Base-by-base conservation (phyloP, 2,329 filamentous ascomycete genomes). In the Pseudogymnoascus sp. region DNA sequence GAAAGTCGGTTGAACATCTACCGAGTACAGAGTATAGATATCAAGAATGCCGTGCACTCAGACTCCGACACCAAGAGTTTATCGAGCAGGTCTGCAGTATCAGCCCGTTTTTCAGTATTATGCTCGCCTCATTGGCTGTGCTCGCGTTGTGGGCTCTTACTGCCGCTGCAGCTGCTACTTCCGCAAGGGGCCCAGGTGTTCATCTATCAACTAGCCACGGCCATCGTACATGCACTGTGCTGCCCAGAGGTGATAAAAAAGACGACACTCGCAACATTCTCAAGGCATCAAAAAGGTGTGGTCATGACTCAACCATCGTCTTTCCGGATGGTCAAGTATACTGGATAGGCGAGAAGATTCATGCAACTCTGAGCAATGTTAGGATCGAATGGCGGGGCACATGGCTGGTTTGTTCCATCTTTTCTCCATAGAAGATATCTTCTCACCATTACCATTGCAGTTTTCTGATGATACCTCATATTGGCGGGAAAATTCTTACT, bases 401-500 rank as follows among this genome's bases (percentile, higher is more conserved):
- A 9, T 33, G 9, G 30, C 30, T 33, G 9, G 30, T 33, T 33
- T 33, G 30, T 33, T 33, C 30, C 30, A 7, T 9, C 7, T 9
- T 33, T 33, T 33, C 9, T 33, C 9, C 2, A 33, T 33, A 33
- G 9, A 33, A 9, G 25, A 43, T 3, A n/a, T 28, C 6, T 62
- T 28, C 50, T 59, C 9, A 30, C 12, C 37, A 14, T 62, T 77
- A 74, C 75, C 30, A 33, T 7, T 33, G 9, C 9, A 33, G 30
- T 80, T 63, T 80, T 80, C 78, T 1, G 74, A 78, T 53, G 72
- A 83, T 66, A 70, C 82, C n/a, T 68, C 69, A 15, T 82, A 82
- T 69, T 83, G 81, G 81, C 74, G 80, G 58, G 75, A 77, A 50
- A 78, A 82, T 63, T 76, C 77, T 0, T 83, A 82, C 64, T 77